These are phyloP conservation scores for Syncephalastrum monosporum DNA, from an alignment of 371 early-diverging fungal species.

Conservation along the genomic window DNA sequence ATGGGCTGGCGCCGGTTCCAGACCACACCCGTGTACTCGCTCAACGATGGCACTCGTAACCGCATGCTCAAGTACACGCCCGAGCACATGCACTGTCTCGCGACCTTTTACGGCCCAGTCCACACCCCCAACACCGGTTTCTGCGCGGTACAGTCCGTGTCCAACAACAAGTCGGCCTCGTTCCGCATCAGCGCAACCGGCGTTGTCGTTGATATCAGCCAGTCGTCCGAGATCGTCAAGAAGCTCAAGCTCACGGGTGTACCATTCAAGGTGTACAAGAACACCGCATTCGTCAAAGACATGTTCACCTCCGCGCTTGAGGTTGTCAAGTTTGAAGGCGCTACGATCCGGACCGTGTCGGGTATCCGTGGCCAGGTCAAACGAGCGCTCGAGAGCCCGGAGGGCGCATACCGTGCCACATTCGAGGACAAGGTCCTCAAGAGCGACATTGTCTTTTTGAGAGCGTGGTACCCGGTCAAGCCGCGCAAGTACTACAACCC, in stretches of 20 bases:
- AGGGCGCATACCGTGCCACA: slow-evolving; percentile 97
- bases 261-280: slow-evolving; percentile 93
- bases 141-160: slow-evolving; percentile 85
- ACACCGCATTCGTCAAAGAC: slow-evolving; percentile 98
- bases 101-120: slow-evolving; percentile 89
- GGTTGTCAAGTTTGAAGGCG: slow-evolving; percentile 99
- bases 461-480: slow-evolving; percentile 96
- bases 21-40: slow-evolving; percentile 92
- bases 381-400: slow-evolving; percentile 84
- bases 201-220: slow-evolving; percentile 89
- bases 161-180: slow-evolving; percentile 66
- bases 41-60: slow-evolving; percentile 92
- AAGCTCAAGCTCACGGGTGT: slow-evolving; percentile 98
- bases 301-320: slow-evolving; percentile 99
- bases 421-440: slow-evolving; percentile 98
- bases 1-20: slow-evolving; percentile 99
- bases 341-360: slow-evolving; percentile 92
- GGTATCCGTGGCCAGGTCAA: slow-evolving; percentile 99
- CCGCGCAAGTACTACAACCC: slow-evolving; percentile 95
- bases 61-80: slow-evolving; percentile 99
- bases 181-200: slow-evolving; percentile 97
- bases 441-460: slow-evolving; percentile 97
- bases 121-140: slow-evolving; percentile 96
- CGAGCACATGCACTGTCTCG: slow-evolving; percentile 98
- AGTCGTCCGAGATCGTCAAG: slow-evolving; percentile 92